Base-by-base conservation (phyloP, 176 grass and related monocot genomes). In the Zizania latifolia region DNA sequence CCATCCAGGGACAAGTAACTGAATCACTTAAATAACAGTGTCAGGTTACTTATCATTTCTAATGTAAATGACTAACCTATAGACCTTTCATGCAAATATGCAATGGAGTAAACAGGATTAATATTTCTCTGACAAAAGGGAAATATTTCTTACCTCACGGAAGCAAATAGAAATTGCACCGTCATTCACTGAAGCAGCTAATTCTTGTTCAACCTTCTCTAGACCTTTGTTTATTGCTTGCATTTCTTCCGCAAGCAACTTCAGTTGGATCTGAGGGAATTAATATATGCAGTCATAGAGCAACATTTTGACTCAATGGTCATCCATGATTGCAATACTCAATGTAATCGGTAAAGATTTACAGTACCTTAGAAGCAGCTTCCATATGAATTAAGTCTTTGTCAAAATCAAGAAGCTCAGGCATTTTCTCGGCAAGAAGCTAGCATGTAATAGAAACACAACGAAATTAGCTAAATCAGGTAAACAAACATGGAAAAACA, bases 141-240 rank as follows among this genome's bases (percentile, higher is more conserved):
- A 62, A 14, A 38, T 34, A 31, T 79, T 83, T 40, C 59, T 32
- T 48, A 98, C 95, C 81, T 86, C 90, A 72, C 86, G 82, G 70
- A 98, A 98, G 40, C 78, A 79, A 56, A 63, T 8, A 46, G 91
- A 98, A 61, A 92, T 88, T 61, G 81, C 81, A 71, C 91, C 91
- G 38, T 98, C 91, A 36, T 84, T 94, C 54, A 86, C 94, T 58
- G 91, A 92, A 48, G 91, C 81, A 82, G 91, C 82, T 28, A 98
- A 68, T 72, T 98, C 94, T 68, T 94, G 94, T 61, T 98, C 94
- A 23, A 98, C 91, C 82, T 98, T 98, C 83, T 94, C 86, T 85
- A 98, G 94, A 78, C 91, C 94, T 83, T 98, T 98, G 75, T 84
- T 98, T 79, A 98, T 88, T 59, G 94, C 94, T 89, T 98, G 94